Percentiles rank a stretch among this genome's conserved stretches.
Evolutionary conservation across 208 protist species (phyloP).

Genomic region (Trypanosoma caninum): DNA sequence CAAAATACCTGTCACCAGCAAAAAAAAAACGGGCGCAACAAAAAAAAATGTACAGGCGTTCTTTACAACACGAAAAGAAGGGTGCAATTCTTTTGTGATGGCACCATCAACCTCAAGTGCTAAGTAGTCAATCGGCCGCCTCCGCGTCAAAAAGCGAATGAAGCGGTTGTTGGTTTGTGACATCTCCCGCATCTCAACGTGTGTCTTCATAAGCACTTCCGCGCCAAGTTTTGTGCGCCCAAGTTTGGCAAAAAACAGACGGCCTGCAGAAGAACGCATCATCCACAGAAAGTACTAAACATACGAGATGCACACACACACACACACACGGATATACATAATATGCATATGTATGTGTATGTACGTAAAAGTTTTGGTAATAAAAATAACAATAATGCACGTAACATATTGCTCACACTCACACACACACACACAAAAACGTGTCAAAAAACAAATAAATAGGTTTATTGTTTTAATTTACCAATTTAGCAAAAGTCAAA

Average conservation of each 20-base stretch:
- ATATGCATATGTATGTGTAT: neutral
- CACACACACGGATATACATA: neutral
- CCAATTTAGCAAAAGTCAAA: too few species aligned
- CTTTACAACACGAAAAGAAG: constrained; percentile 69
- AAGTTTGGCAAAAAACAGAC: constrained; percentile 48
- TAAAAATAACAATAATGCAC: neutral
- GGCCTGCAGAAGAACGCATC: constrained; percentile 34
- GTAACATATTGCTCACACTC: too few species aligned
- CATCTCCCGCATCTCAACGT: constrained; percentile 64
- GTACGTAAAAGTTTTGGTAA: neutral
- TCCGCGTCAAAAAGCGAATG: constrained; percentile 59
- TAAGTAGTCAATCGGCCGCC: constrained; percentile 72
- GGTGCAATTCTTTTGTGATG: constrained; percentile 57
- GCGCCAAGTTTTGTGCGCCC: constrained; percentile 69
- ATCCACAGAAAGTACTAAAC: constrained; percentile 27
- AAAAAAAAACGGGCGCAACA: constrained; percentile 39
- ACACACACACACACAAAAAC: too few species aligned
- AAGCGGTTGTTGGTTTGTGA: constrained; percentile 42
- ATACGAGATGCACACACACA: constrained; percentile 12
- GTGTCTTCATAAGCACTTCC: constrained; percentile 71
- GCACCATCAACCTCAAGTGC: constrained; percentile 73
- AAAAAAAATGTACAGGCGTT: constrained; percentile 45
- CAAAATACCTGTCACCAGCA: constrained; percentile 48
- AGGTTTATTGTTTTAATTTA: too few species aligned
- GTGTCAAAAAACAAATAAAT: too few species aligned